Evolutionary conservation across 257 asterid genomes (phyloP).

Genomic region (Solanum tarijense): DNA sequence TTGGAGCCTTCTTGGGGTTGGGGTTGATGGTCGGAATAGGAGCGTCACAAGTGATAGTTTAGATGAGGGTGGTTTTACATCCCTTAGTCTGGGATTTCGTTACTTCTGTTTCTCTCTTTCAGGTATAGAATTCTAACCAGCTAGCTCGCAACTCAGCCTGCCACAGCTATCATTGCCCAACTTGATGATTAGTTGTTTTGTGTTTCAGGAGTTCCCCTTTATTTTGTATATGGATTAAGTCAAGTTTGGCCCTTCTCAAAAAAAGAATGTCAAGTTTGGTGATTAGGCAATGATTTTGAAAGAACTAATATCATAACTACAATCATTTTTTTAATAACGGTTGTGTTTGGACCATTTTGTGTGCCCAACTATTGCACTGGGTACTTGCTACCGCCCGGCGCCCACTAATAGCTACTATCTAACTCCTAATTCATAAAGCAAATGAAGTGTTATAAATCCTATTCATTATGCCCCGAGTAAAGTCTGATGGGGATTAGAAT

Average conservation of each 20-base stretch:
- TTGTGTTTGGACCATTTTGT: not conserved
- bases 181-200: not conserved
- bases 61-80: not conserved
- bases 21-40: not conserved
- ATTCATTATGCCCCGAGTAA: not conserved
- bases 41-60: not conserved
- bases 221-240: not conserved
- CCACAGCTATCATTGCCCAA: not conserved
- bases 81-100: not conserved
- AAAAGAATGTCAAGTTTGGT: not conserved
- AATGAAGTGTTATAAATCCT: not conserved
- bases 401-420: not conserved
- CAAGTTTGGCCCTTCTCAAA: not conserved
- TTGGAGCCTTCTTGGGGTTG: not conserved
- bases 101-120: not conserved
- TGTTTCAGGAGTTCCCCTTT: not conserved
- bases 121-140: not conserved
- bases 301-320: not conserved
- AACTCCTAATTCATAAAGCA: not conserved
- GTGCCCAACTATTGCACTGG: not conserved
- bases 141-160: not conserved
- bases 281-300: not conserved
- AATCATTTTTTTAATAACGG: not conserved
- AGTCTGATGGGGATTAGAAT: not conserved
- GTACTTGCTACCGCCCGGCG: not conserved